Base-by-base conservation (phyloP, 768 basidiomycete species). In the Mycena galopus region DNA sequence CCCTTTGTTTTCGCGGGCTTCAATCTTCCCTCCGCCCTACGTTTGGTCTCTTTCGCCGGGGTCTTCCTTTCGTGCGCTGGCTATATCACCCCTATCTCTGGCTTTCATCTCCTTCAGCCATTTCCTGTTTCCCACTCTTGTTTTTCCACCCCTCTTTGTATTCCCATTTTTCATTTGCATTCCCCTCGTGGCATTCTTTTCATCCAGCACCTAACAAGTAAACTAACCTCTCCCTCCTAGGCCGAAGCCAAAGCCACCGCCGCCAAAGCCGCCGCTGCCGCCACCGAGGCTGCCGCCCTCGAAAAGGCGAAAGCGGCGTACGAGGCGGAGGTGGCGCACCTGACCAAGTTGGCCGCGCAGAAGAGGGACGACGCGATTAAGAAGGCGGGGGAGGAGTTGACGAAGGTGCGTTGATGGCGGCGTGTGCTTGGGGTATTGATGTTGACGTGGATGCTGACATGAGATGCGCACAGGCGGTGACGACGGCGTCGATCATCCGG, bases 361-460 rank as follows among this genome's bases (percentile, higher is more conserved):
- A 72, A 72, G 65, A 37, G 71, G n/a, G 71, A 72, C 65, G 60
- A 66, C 21, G 71, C 64, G 51, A 72, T 72, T 25, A 56, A 67
- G 65, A 21, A 62, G 23, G 71, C 71, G 3, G 71, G 65, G 35
- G 69, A 57, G 32, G 62, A 64, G 23, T 32, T 71, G 33, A 65
- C 32, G 44, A 71, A 71, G 69, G 69, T 70, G 35, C 2, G 67
- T 63, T n/a, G n/a, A n/a, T n/a, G n/a, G n/a, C n/a, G n/a, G n/a
- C n/a, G n/a, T n/a, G n/a, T n/a, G n/a, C n/a, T n/a, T n/a, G n/a
- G n/a, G n/a, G n/a, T n/a, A n/a, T 23, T 19, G 2, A 2, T 2
- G 25, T 11, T 61, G 4, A 1, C 19, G 10, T 60, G 39, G 3
- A 3, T 21, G n/a, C 42, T 35, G 2, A 23, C 9, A 0, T 23